Evolutionary conservation across 129 eudicot genomes (phyloP).

Genomic region (Pulicaria dysenterica): DNA sequence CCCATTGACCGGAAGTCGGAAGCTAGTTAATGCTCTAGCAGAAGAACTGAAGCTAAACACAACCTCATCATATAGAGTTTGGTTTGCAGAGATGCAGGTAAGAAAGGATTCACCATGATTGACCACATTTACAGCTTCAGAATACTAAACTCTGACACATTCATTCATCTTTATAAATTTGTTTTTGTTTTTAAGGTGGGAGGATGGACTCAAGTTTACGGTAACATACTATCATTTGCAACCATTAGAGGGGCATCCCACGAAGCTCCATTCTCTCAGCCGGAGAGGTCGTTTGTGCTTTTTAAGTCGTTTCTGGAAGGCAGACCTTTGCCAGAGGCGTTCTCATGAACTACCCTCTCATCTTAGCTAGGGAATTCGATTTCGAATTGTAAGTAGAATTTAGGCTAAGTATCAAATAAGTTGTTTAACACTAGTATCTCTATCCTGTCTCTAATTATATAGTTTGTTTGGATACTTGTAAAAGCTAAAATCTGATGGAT

Average conservation of each 20-base stretch:
- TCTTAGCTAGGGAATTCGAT: too few species aligned
- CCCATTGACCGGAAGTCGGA: constrained; percentile 71
- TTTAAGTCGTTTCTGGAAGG: constrained; percentile 57
- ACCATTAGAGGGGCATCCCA: constrained; percentile 86
- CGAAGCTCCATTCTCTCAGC: constrained; percentile 78
- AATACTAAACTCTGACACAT: not conserved
- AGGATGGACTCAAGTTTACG: constrained; percentile 85
- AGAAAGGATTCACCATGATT: not conserved
- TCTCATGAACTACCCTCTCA: too few species aligned
- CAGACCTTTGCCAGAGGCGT: constrained; percentile 45
- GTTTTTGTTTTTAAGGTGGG: constrained; percentile 50
- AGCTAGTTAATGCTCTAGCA: constrained; percentile 53
- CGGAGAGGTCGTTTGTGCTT: constrained; percentile 64
- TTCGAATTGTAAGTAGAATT: too few species aligned
- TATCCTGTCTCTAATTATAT: too few species aligned
- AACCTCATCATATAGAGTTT: constrained; percentile 61
- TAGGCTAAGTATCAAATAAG: too few species aligned
- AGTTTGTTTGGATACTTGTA: not conserved
- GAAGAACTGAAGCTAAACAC: constrained; percentile 57
- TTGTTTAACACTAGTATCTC: too few species aligned
- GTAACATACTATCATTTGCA: constrained; percentile 61
- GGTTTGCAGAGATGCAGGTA: constrained; percentile 73
- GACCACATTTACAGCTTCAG: not conserved
- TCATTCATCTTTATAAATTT: not conserved
- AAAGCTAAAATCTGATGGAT: not conserved